Evolutionary conservation across 1,284 basidiomycete species (phyloP), one percentile per base, ranked within the genome.

Genomic region (Pholiota adiposa): DNA sequence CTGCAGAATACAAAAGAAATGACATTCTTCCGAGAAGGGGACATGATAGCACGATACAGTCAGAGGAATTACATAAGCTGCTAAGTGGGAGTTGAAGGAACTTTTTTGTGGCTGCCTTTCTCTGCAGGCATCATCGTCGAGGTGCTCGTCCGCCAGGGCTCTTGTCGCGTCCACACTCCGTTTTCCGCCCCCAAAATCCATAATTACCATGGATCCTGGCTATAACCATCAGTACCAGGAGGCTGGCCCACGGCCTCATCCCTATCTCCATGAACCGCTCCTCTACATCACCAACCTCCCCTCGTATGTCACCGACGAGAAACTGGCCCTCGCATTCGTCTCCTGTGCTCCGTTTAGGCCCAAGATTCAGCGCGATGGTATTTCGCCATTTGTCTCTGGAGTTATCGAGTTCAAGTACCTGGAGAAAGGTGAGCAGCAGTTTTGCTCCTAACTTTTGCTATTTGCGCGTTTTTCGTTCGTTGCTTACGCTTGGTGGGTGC

Each of bases 401-500:
- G 88, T 84, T 59, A 90, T 92, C 71, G 88, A 92, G 73, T 93
- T 93, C 78, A 90, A 84, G 73, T 87, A 82, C 69, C 77, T 89
- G 46, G 88, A 90, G 70, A 90, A 87, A 81, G 90, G 90, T 91
- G 66, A 71, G 82, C 72, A 58, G 60, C 14, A 56, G 64, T 58
- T 51, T 60, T 12, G 14, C 49, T 25, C 52, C 46, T 29, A 56
- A 36, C 36, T 52, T 25, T 25, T 27, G 33, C 51, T 21, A 33
- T 54, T 55, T 63, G 51, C 62, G 55, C 55, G 63, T 65, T 57
- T 63, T 60, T 49, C 33, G 51, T 52, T 43, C 51, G 51, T 36
- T 46, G 27, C 48, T 67, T 36, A 66, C 55, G 49, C 34, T 61
- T 29, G 44, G 4, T 58, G 23, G 43, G 41, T 62, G 58, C 67